Conservation (phyloP, 345 rosid species). For the Linum tenue region DNA sequence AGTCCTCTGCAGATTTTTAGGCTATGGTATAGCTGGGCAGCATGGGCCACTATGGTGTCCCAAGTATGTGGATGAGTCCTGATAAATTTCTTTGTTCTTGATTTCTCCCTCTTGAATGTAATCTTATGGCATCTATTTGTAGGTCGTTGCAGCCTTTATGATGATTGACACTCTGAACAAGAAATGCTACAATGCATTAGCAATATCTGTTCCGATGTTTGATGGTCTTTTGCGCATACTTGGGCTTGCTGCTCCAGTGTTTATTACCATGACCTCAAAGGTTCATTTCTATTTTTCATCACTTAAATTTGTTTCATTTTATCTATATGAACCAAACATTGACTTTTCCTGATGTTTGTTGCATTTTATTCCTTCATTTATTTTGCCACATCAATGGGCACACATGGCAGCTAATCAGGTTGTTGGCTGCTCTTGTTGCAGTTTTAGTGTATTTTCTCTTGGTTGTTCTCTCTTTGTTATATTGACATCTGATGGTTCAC, state of each 20-base stretch:
- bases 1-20: constrained; percentile 68
- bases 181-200: constrained; percentile 58
- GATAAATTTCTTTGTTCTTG: not conserved
- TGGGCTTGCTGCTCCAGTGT: constrained; percentile 73
- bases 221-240: constrained; percentile 46
- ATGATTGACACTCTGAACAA: constrained; percentile 63
- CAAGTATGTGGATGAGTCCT: constrained; percentile 40
- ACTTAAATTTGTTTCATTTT: not conserved
- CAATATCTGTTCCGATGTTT: constrained; percentile 51
- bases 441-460: not conserved
- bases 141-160: constrained; percentile 81
- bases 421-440: not conserved
- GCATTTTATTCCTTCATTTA: constrained; percentile 74
- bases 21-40: constrained; percentile 92
- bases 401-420: constrained; percentile 90
- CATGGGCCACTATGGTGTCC: constrained; percentile 96
- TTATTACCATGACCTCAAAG: constrained; percentile 69
- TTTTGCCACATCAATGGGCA: constrained; percentile 83
- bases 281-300: constrained; percentile 17
- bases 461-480: not conserved
- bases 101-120: not conserved
- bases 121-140: not conserved
- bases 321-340: not conserved
- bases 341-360: constrained; percentile 39
- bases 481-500: constrained; percentile 7